Percentiles rank a stretch among this genome's conserved stretches.
phyloP scores from a whole-genome alignment of 805 yeast species.

The Candida fluviatilis region DNA sequence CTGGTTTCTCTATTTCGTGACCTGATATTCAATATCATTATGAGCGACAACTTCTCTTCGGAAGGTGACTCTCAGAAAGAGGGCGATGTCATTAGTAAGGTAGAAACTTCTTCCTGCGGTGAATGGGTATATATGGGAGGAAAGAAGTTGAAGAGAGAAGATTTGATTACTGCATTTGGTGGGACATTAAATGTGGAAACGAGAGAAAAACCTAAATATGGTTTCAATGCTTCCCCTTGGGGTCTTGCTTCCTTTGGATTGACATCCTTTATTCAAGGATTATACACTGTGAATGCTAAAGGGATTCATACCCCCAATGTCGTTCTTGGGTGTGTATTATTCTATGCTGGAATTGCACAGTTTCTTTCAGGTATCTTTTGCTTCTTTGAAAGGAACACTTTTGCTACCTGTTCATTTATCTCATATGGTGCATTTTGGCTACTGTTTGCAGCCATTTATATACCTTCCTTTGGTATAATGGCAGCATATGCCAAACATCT shows the following conservation, averaged over 20 bases:
- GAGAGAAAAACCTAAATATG: conserved; percentile 44
- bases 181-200: conserved; percentile 35
- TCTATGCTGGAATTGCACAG: conserved; percentile 64
- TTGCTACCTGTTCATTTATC: conserved; percentile 63
- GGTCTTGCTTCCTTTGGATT: conserved; percentile 61
- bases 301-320: conserved; percentile 50
- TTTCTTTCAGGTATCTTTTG: conserved; percentile 68
- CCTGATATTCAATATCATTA: too few species aligned
- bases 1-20: too few species aligned
- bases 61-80: neutral
- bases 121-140: conserved; percentile 33
- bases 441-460: conserved; percentile 26
- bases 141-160: conserved; percentile 31
- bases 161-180: conserved; percentile 37
- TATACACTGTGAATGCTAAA: conserved; percentile 56
- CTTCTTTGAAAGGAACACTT: conserved; percentile 57
- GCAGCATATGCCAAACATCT: conserved; percentile 26
- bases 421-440: conserved; percentile 46
- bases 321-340: conserved; percentile 55
- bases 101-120: conserved; percentile 26
- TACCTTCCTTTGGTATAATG: conserved; percentile 28
- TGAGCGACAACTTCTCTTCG: neutral
- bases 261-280: conserved; percentile 58
- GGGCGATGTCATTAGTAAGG: conserved; percentile 13
- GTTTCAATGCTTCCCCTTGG: conserved; percentile 63